phyloP scores from a whole-genome alignment of 352 stramenopile genomes.

The Globisporangium okanoganense region DNA sequence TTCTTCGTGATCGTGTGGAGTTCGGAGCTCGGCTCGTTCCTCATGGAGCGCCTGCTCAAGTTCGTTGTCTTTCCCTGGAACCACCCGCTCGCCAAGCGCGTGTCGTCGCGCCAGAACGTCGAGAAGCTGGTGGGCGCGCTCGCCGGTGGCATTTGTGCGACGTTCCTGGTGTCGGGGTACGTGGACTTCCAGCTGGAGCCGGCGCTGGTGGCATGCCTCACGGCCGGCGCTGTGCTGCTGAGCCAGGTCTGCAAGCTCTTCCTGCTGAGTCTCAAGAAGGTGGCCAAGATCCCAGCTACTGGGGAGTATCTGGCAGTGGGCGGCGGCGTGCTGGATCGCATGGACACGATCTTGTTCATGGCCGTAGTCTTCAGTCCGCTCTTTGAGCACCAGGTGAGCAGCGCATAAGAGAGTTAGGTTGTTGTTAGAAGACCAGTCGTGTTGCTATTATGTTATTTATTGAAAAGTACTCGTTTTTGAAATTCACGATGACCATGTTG shows the following conservation, averaged over 20 bases:
- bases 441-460: conserved; percentile 7
- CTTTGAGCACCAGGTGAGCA: conserved; percentile 33
- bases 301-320: conserved; percentile 40
- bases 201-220: conserved; percentile 26
- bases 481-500: neutral
- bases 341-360: conserved; percentile 61
- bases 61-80: conserved; percentile 45
- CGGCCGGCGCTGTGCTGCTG: conserved; percentile 29
- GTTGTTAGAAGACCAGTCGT: neutral
- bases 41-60: conserved; percentile 46
- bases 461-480: neutral
- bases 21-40: conserved; percentile 45
- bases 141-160: conserved; percentile 28
- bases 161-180: conserved; percentile 23
- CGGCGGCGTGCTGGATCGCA: conserved; percentile 49
- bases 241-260: conserved; percentile 57
- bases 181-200: conserved; percentile 39
- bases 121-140: conserved; percentile 55
- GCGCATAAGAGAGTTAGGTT: neutral
- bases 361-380: conserved; percentile 50
- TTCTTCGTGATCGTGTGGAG: conserved; percentile 59
- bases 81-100: conserved; percentile 40
- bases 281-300: conserved; percentile 41
- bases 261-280: conserved; percentile 59
- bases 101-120: conserved; percentile 56